Conservation (phyloP, 768 basidiomycete genomes). For the Termitomyces eurrhizus region DNA sequence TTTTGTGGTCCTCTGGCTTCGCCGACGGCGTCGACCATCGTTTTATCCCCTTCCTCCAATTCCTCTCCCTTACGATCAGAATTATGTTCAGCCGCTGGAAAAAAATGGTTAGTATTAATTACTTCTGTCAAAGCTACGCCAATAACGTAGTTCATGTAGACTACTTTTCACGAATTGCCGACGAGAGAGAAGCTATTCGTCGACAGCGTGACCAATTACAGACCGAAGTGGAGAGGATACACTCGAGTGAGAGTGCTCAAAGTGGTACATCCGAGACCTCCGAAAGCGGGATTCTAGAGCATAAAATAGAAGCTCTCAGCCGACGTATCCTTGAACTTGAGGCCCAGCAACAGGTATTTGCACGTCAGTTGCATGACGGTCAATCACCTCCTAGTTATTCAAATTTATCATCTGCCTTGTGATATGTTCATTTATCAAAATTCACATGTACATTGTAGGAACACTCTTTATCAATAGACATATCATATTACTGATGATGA, state of each 20-base stretch:
- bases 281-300: too few relatives aligned
- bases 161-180: background rate
- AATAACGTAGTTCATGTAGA: background rate
- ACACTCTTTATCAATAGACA: background rate
- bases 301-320: background rate
- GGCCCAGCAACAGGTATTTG: background rate
- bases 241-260: background rate
- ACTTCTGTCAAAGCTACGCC: background rate
- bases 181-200: background rate
- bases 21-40: background rate
- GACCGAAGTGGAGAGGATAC: background rate
- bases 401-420: background rate
- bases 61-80: background rate
- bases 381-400: background rate
- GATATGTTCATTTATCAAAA: background rate
- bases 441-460: background rate
- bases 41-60: background rate
- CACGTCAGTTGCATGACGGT: background rate
- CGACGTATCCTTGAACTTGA: background rate
- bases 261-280: background rate
- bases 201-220: background rate
- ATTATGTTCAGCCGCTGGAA: background rate
- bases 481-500: background rate
- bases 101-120: background rate
- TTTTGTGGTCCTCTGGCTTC: background rate